A percentile compares a stretch with the other conserved stretches of the same genome.
Conservation (phyloP, 192 early-diverging fungal genomes). For the Mortierella hygrophila region DNA sequence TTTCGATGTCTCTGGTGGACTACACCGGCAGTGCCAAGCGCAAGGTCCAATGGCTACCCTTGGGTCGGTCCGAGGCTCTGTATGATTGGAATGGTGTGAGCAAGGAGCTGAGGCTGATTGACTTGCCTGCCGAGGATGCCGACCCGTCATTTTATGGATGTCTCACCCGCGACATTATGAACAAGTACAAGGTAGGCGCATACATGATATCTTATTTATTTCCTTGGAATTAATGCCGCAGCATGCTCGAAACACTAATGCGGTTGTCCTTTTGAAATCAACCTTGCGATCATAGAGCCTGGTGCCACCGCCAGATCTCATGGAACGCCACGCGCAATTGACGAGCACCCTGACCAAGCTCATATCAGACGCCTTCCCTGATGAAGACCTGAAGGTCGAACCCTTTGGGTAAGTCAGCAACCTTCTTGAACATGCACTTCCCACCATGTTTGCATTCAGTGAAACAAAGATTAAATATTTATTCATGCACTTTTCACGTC, state of each 20-base stretch:
- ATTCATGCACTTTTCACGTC: neutral
- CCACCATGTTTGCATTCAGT: neutral
- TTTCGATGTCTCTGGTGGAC: neutral
- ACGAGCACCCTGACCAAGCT: neutral
- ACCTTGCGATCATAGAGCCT: conserved; percentile 13
- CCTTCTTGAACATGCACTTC: neutral
- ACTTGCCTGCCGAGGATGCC: conserved; percentile 13
- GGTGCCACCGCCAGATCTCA: conserved; percentile 23
- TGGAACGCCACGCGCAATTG: conserved; percentile 16
- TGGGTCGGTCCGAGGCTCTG: neutral
- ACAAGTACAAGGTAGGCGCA: conserved; percentile 19
- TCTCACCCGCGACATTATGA: conserved; percentile 29
- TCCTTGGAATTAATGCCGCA: neutral
- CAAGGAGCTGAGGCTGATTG: conserved; percentile 15
- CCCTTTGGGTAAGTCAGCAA: conserved; percentile 29
- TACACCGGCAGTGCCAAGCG: conserved; percentile 19
- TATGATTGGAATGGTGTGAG: conserved; percentile 39
- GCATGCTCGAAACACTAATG: neutral
- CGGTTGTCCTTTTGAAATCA: neutral
- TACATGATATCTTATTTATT: neutral
- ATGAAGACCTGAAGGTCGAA: conserved; percentile 32
- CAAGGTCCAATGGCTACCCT: conserved; percentile 15
- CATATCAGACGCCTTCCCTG: conserved; percentile 19
- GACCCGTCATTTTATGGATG: conserved; percentile 37
- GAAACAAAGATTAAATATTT: neutral